Conservation (phyloP, 1,284 basidiomycete genomes). For the Ceraceosorus bombacis region DNA sequence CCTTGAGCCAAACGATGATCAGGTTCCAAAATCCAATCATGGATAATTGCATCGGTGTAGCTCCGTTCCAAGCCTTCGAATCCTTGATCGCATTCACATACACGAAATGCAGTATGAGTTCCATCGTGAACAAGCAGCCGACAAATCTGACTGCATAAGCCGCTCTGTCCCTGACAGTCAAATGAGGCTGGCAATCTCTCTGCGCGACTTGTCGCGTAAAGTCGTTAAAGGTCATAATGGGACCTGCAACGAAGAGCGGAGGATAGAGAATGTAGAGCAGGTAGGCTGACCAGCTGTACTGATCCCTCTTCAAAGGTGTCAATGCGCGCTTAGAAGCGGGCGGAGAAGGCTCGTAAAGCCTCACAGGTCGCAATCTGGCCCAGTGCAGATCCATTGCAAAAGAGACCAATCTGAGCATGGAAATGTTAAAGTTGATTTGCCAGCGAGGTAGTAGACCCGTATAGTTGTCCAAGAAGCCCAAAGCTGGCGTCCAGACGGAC, state of each 20-base stretch:
- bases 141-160: slow-evolving; percentile 68
- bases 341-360: background rate
- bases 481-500: slow-evolving; percentile 55
- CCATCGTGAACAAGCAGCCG: slow-evolving; percentile 72
- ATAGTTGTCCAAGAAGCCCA: slow-evolving; percentile 62
- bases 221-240: slow-evolving; percentile 93
- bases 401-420: slow-evolving; percentile 85
- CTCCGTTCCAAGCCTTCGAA: slow-evolving; percentile 61
- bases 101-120: slow-evolving; percentile 85
- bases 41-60: slow-evolving; percentile 70
- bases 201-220: slow-evolving; percentile 66
- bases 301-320: slow-evolving; percentile 42
- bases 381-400: slow-evolving; percentile 89
- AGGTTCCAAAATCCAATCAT: slow-evolving; percentile 98
- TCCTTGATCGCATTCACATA: slow-evolving; percentile 97
- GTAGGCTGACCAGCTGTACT: slow-evolving; percentile 59
- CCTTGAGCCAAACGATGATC: slow-evolving; percentile 93
- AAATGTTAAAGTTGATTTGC: slow-evolving; percentile 93
- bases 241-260: slow-evolving; percentile 89
- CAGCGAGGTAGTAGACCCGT: slow-evolving; percentile 71
- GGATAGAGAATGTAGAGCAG: slow-evolving; percentile 76
- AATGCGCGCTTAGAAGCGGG: slow-evolving; percentile 18
- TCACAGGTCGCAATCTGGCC: slow-evolving; percentile 45
- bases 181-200: slow-evolving; percentile 50
- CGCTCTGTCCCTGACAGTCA: slow-evolving; percentile 49